Evolutionary conservation across 164 flowering plant genomes (phyloP), one percentile per base, ranked within the genome.

Genomic region (Litsea cubeba): DNA sequence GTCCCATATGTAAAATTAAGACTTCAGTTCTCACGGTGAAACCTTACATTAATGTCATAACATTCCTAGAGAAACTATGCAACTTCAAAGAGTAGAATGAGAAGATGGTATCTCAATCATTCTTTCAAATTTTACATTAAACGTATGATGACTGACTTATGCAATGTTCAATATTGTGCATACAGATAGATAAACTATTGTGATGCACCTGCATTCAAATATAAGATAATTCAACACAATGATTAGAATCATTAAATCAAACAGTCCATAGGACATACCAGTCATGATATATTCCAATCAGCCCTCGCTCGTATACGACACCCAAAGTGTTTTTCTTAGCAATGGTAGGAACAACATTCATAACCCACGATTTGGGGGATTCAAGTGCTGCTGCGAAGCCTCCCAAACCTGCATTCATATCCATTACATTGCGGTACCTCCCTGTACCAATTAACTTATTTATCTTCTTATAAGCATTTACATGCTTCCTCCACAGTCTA

Each of bases 201-300:
- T 40, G 46, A 40, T 40, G 46, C 46, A 40, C 46, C 46, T 40
- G 20, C n/a, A 54, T 54, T 54, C n/a, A 12, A 14, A 54, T 54
- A 14, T 18, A 15, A 15, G 60, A 54, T 17, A 20, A 54, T 20
- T 54, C n/a, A 54, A 54, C 2, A 7, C 60, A 54, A 54, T 20
- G n/a, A 54, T 5, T 17, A 54, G 60, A 54, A 54, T 5, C 60
- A 54, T 54, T 15, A 15, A 54, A 54, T 54, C n/a, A 54, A 54
- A 3, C 17, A 54, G n/a, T 54, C n/a, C 60, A 54, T 15, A 14
- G 17, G n/a, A 40, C 60, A 26, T 90, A 95, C 98, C 98, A 95
- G 83, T 95, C 94, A 81, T 95, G 98, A 80, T 95, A 95, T 80
- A 95, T 92, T 70, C 98, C 98, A 68, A 92, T 89, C 81, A 94